phyloP scores from a whole-genome alignment of 768 basidiomycete genomes.

The Antrodiella citrinella region DNA sequence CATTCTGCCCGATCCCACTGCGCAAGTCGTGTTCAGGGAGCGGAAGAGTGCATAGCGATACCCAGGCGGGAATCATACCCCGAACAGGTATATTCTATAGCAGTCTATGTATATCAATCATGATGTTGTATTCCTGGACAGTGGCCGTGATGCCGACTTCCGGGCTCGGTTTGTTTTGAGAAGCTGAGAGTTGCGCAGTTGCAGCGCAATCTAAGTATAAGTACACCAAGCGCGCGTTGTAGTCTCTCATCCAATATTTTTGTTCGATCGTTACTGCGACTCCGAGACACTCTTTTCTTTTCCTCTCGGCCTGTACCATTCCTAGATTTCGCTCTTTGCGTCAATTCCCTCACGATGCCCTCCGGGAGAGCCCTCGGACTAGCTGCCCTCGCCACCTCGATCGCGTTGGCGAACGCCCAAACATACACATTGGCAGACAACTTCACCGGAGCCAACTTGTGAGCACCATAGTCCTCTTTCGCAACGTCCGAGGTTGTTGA shows the following conservation, averaged over 20 bases:
- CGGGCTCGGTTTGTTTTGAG: too few species aligned
- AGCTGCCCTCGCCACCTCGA: not conserved
- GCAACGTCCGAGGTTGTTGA: not conserved
- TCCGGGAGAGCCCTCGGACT: not conserved
- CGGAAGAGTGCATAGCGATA: conserved; percentile 1
- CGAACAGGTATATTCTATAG: too few species aligned
- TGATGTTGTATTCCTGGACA: too few species aligned
- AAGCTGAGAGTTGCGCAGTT: too few species aligned
- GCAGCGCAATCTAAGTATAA: too few species aligned
- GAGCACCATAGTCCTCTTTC: not conserved
- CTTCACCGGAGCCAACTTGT: not conserved
- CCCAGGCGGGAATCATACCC: too few species aligned
- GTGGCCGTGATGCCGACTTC: too few species aligned
- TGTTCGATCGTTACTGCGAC: too few species aligned
- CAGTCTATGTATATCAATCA: too few species aligned
- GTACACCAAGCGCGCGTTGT: too few species aligned
- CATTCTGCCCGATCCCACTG: conserved; percentile 5
- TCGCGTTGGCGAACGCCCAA: not conserved
- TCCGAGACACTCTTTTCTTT: not conserved
- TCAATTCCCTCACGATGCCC: not conserved
- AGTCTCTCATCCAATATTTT: too few species aligned
- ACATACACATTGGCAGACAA: not conserved
- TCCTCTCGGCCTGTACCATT: too few species aligned
- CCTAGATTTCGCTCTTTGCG: not conserved
- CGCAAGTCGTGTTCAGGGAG: conserved; percentile 15